Evolutionary conservation across 768 basidiomycete genomes (phyloP).

Genomic region (Postia placenta): DNA sequence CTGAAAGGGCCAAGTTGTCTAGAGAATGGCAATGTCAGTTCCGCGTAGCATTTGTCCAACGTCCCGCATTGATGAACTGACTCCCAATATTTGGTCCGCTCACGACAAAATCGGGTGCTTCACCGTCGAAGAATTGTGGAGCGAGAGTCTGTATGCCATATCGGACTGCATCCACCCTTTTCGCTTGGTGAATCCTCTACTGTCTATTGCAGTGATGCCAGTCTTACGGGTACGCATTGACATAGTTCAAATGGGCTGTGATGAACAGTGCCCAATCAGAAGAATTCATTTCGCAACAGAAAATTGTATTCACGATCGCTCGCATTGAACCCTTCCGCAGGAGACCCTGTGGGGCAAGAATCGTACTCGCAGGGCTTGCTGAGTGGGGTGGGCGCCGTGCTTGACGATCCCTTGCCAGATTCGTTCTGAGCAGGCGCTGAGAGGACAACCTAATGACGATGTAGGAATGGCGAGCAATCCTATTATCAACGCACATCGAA

Average conservation of each 20-base stretch:
- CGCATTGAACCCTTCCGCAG: slow-evolving; percentile 35
- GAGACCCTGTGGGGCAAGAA: slow-evolving; percentile 35
- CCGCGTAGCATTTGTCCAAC: background rate
- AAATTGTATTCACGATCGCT: slow-evolving; percentile 28
- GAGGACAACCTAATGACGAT: slow-evolving; percentile 33
- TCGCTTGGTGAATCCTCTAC: no score
- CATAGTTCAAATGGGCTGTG: slow-evolving; percentile 35
- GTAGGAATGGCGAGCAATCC: background rate
- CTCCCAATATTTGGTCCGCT: slow-evolving; percentile 36
- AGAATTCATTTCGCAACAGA: background rate
- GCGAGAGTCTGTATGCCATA: slow-evolving; percentile 42
- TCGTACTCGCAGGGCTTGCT: slow-evolving; percentile 35
- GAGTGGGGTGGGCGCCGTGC: slow-evolving; percentile 26
- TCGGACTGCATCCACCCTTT: slow-evolving; percentile 22
- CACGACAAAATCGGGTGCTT: slow-evolving; percentile 37
- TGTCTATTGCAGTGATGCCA: no score
- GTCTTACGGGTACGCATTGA: slow-evolving; percentile 34
- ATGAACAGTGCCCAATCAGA: no score
- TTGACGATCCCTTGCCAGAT: slow-evolving; percentile 41
- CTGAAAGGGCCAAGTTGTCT: slow-evolving; percentile 21
- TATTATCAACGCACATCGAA: slow-evolving; percentile 27
- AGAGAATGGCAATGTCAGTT: background rate
- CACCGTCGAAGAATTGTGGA: slow-evolving; percentile 31
- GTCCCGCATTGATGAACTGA: slow-evolving; percentile 1
- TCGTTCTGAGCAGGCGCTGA: slow-evolving; percentile 41